These are phyloP conservation scores for Cafeteria roenbergensis DNA, from an alignment of 108 stramenopile genomes.

Conservation along the genomic window DNA sequence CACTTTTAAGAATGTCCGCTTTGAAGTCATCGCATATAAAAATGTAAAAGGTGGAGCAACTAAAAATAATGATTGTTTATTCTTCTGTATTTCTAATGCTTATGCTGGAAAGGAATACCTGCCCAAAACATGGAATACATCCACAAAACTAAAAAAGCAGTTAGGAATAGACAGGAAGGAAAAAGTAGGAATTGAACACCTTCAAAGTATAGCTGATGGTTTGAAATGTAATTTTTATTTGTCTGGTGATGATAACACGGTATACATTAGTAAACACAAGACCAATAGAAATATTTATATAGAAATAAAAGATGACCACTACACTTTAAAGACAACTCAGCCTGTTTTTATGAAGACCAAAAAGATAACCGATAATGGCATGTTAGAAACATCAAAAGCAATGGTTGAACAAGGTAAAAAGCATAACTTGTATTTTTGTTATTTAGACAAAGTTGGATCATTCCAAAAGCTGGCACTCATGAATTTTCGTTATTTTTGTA, in stretches of 20 bases:
- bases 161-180: not conserved
- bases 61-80: not conserved
- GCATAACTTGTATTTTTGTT: not conserved
- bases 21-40: not conserved
- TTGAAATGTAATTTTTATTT: not conserved
- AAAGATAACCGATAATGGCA: not conserved
- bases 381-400: not conserved
- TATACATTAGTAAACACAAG: not conserved
- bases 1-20: not conserved
- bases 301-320: not conserved
- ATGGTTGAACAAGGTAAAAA: not conserved
- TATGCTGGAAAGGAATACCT: not conserved
- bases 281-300: not conserved
- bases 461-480: not conserved
- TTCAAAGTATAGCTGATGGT: not conserved
- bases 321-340: not conserved
- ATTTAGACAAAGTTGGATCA: not conserved
- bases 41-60: not conserved
- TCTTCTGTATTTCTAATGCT: not conserved
- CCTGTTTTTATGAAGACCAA: not conserved
- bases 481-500: not conserved
- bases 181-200: not conserved
- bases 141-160: not conserved
- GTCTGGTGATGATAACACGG: not conserved
- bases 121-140: not conserved